Evolutionary conservation across 495 filamentous ascomycete genomes (phyloP).

Genomic region (Penicillium pancosmium): DNA sequence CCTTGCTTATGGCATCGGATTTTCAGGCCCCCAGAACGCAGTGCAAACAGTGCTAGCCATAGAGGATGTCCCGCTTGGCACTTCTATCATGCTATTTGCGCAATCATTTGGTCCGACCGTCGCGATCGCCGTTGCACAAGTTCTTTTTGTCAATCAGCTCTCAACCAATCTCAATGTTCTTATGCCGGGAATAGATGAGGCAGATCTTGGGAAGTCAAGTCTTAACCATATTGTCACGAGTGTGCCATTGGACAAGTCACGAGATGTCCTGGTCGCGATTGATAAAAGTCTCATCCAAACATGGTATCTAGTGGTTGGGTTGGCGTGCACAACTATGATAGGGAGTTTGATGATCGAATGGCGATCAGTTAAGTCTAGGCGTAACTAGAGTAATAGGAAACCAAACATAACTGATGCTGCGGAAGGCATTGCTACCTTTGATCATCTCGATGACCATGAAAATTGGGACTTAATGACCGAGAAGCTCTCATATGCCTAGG

Average conservation of each 20-base stretch:
- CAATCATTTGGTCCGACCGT: slow-evolving; percentile 64
- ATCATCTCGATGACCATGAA: no score
- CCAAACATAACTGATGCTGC: no score
- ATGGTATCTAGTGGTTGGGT: slow-evolving; percentile 25
- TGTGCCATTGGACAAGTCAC: slow-evolving; percentile 37
- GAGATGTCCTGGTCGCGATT: slow-evolving; percentile 49
- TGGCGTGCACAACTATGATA: slow-evolving; percentile 52
- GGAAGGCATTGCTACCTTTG: no score
- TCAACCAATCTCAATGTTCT: slow-evolving; percentile 41
- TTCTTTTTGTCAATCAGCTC: slow-evolving; percentile 55
- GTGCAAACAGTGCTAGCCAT: slow-evolving; percentile 56
- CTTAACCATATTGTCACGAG: slow-evolving; percentile 29
- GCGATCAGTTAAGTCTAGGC: slow-evolving; percentile 53
- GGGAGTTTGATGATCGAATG: slow-evolving; percentile 60
- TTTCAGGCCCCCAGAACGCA: slow-evolving; percentile 42
- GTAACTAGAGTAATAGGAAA: not conserved
- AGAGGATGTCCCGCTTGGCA: slow-evolving; percentile 43
- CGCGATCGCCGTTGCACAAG: slow-evolving; percentile 57
- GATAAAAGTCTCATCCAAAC: slow-evolving; percentile 30
- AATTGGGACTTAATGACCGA: no score
- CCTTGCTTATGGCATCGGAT: slow-evolving; percentile 64
- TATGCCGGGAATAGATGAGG: slow-evolving; percentile 36
- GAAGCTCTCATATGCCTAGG: no score
- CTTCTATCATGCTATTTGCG: slow-evolving; percentile 61
- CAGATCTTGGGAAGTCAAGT: slow-evolving; percentile 49